phyloP scores from a whole-genome alignment of 139 green algal species.

The Tetraselmis chui region DNA sequence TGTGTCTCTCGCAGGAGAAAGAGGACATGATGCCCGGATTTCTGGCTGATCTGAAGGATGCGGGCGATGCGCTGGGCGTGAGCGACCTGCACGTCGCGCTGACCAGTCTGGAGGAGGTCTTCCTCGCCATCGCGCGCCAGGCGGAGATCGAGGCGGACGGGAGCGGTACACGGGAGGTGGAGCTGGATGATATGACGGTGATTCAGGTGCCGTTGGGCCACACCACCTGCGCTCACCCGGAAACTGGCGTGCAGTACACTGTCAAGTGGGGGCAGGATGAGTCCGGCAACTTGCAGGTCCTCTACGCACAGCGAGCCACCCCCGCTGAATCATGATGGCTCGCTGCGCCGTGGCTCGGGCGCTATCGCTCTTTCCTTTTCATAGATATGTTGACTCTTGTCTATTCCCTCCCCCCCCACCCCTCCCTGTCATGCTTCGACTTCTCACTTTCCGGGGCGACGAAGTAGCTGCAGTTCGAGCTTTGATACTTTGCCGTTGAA shows the following conservation, averaged over 20 bases:
- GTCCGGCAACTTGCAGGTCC: slow-evolving; percentile 45
- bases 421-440: too few species aligned
- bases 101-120: slow-evolving; percentile 64
- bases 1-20: too few species aligned
- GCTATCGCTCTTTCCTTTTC: too few species aligned
- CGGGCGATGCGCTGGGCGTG: slow-evolving; percentile 35
- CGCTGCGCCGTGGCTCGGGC: too few species aligned
- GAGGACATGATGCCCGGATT: slow-evolving; percentile 50
- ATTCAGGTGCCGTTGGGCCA: slow-evolving; percentile 39
- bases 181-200: neutral
- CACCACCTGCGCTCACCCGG: slow-evolving; percentile 30
- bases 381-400: too few species aligned
- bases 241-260: slow-evolving; percentile 26
- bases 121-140: slow-evolving; percentile 68
- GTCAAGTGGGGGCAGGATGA: slow-evolving; percentile 65
- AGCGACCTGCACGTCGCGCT: slow-evolving; percentile 37
- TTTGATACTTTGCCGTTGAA: too few species aligned
- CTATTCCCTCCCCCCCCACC: neutral
- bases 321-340: too few species aligned
- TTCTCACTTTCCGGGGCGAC: too few species aligned
- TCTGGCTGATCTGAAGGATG: slow-evolving; percentile 47
- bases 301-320: neutral
- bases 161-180: neutral
- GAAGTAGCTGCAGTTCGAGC: too few species aligned
- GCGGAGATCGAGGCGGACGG: slow-evolving; percentile 24